Percentiles rank a stretch among this genome's conserved stretches.
These are phyloP conservation scores for Stylosanthes scabra DNA, from an alignment of 331 rosid genomes.

Conservation along the genomic window DNA sequence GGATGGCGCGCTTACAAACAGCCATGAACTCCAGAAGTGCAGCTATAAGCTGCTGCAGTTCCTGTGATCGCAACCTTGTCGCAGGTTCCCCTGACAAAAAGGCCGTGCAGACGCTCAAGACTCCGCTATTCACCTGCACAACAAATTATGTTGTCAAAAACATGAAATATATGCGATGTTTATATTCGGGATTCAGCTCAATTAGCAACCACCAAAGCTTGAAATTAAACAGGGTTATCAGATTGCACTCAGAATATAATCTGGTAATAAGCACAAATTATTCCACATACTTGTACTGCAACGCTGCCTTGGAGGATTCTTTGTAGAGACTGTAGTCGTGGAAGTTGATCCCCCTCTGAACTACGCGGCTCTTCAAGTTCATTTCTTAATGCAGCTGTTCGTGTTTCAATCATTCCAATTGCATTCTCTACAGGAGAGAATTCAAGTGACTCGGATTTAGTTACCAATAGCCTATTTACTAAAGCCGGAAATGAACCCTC, in stretches of 20 bases:
- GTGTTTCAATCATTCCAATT: constrained; percentile 98
- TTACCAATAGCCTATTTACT: constrained; percentile 85
- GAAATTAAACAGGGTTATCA: background rate
- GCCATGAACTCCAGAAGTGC: constrained; percentile 99
- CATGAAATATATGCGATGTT: background rate
- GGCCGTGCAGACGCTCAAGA: constrained; percentile 96
- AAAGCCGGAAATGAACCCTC: constrained; percentile 97
- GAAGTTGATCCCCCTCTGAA: constrained; percentile 98
- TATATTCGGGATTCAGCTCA: background rate
- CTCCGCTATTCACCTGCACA: constrained; percentile 96
- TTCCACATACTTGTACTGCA: constrained; percentile 84
- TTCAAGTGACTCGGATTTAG: constrained; percentile 92
- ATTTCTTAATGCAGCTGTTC: constrained; percentile 95
- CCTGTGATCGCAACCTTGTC: constrained; percentile 92
- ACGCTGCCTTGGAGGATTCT: constrained; percentile 99
- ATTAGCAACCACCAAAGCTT: background rate
- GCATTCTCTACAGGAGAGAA: constrained; percentile 99
- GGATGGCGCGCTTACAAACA: constrained; percentile 96
- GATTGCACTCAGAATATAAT: constrained; percentile 3
- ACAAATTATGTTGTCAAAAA: constrained; percentile 7
- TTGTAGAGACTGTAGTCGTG: constrained; percentile 96
- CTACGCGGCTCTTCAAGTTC: constrained; percentile 99
- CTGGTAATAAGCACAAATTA: constrained; percentile 4
- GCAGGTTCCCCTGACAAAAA: constrained; percentile 99
- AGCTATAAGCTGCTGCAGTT: constrained; percentile 96